Percentiles rank a stretch among this genome's conserved stretches.
Evolutionary conservation across 768 basidiomycete genomes (phyloP).

Genomic region (Candolleomyces aberdarensis): DNA sequence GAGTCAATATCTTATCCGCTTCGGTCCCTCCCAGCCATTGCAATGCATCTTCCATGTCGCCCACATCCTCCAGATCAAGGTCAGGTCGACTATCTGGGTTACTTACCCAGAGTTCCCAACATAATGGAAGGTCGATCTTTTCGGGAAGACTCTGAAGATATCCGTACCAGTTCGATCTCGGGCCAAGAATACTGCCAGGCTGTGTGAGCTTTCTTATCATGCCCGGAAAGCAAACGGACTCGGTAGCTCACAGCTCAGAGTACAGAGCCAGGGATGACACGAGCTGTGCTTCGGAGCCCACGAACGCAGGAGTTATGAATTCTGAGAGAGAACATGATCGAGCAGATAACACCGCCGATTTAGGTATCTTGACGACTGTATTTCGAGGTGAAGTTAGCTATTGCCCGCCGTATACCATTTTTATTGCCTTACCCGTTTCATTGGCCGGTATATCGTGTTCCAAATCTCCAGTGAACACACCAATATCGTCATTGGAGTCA

Average conservation of each 20-base stretch:
- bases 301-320: constrained; percentile 41
- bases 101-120: constrained; percentile 41
- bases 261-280: constrained; percentile 63
- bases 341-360: constrained; percentile 57
- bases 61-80: constrained; percentile 12
- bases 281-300: constrained; percentile 58
- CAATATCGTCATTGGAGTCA: constrained; percentile 25
- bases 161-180: constrained; percentile 55
- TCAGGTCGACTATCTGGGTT: neutral
- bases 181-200: constrained; percentile 42
- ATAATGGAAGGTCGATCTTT: constrained; percentile 54
- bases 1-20: constrained; percentile 23
- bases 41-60: constrained; percentile 15
- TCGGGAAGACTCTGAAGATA: constrained; percentile 67
- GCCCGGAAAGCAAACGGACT: neutral
- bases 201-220: constrained; percentile 5
- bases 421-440: constrained; percentile 33
- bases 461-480: constrained; percentile 31
- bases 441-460: constrained; percentile 25
- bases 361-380: constrained; percentile 66
- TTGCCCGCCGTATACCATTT: neutral
- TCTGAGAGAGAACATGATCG: constrained; percentile 49
- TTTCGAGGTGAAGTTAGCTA: constrained; percentile 5
- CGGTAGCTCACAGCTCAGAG: constrained; percentile 50
- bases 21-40: constrained; percentile 45